These are phyloP conservation scores for Silene uniflora DNA, from an alignment of 148 eudicot genomes.

Conservation along the genomic window DNA sequence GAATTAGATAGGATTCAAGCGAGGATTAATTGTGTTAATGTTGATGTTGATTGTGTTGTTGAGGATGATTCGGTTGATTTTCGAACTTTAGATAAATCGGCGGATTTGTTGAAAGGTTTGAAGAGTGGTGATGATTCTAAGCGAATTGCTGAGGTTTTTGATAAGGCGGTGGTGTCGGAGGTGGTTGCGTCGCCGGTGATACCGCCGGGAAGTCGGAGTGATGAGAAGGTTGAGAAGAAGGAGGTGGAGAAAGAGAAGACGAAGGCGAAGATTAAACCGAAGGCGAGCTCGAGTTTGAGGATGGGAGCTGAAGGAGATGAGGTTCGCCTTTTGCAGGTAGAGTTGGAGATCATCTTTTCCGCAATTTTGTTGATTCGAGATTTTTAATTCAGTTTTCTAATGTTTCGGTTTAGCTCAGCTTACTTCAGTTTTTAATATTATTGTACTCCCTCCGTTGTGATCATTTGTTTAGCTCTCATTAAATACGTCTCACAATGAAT, in stretches of 20 bases:
- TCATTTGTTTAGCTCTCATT: too few relatives aligned
- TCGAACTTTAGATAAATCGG: conserved; percentile 33
- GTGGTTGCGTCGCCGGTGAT: background rate
- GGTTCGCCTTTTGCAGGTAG: conserved; percentile 70
- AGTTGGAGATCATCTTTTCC: background rate
- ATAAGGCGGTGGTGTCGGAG: conserved; percentile 5
- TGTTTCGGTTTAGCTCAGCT: background rate
- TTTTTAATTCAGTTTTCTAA: background rate
- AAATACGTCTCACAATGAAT: too few relatives aligned
- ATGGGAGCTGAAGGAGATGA: conserved; percentile 76
- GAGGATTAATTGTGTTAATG: background rate
- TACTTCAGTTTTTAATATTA: background rate
- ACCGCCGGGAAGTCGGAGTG: conserved; percentile 2
- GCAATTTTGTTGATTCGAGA: too few relatives aligned
- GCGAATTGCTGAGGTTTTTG: conserved; percentile 22
- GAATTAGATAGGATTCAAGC: conserved; percentile 33
- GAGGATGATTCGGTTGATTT: conserved; percentile 24
- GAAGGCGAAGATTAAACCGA: conserved; percentile 12
- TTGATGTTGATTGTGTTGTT: conserved; percentile 15
- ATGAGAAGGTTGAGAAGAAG: background rate
- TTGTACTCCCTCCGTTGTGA: background rate
- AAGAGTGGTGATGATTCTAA: conserved; percentile 15
- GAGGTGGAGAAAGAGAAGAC: conserved; percentile 14
- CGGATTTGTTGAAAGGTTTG: conserved; percentile 45
- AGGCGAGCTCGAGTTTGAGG: conserved; percentile 37